These are phyloP conservation scores for Sindora glabra DNA, from an alignment of 306 rosid genomes.

Conservation along the genomic window DNA sequence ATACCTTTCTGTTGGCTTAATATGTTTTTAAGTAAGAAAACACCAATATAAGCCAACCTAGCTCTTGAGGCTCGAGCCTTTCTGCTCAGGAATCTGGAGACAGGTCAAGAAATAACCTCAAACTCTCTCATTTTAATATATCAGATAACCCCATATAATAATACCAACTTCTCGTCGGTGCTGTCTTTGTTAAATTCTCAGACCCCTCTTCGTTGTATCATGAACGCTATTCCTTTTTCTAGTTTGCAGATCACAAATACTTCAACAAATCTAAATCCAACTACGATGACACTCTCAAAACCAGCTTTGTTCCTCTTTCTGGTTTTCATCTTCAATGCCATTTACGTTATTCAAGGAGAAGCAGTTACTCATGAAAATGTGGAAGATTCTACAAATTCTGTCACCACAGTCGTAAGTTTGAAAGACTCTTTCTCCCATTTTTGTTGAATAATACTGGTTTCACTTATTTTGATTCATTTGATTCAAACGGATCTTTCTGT, in stretches of 20 bases:
- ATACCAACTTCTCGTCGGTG: constrained; percentile 23
- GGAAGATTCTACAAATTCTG: constrained; percentile 28
- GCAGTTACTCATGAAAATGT: constrained; percentile 10
- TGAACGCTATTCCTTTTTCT: not conserved
- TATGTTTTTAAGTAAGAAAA: constrained; percentile 27
- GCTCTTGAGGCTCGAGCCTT: constrained; percentile 46
- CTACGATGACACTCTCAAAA: constrained; percentile 34
- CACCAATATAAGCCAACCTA: constrained; percentile 54
- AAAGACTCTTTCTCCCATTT: not conserved
- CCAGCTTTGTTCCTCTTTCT: constrained; percentile 27
- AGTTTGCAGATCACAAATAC: constrained; percentile 6
- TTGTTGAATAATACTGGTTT: no score
- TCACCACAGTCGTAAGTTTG: constrained; percentile 26
- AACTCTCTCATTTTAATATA: constrained; percentile 3
- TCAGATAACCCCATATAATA: not conserved
- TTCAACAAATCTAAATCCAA: constrained; percentile 7
- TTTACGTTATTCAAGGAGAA: constrained; percentile 23
- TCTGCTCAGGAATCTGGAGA: constrained; percentile 51
- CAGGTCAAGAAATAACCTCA: constrained; percentile 38
- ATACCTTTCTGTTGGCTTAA: not conserved
- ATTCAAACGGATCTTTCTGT: no score
- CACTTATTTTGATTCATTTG: no score
- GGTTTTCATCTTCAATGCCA: constrained; percentile 23
- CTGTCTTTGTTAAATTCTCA: constrained; percentile 3
- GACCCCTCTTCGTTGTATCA: constrained; percentile 1